These are phyloP conservation scores for Fistulinella prunicolor DNA, from an alignment of 768 basidiomycete genomes.

Conservation along the genomic window DNA sequence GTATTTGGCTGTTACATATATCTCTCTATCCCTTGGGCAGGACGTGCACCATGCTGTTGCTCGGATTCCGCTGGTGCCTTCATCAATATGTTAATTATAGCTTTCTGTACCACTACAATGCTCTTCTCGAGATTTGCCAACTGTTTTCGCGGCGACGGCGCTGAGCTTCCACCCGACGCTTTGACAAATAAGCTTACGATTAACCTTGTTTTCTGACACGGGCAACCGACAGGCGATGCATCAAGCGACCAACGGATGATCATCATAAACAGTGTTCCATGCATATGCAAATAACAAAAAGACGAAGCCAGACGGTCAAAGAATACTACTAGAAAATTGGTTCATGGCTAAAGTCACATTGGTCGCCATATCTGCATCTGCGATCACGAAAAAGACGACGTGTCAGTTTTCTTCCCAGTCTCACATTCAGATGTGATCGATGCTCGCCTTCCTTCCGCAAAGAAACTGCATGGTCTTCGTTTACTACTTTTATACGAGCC, in stretches of 20 bases:
- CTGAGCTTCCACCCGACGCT: slow-evolving; percentile 1
- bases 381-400: slow-evolving; percentile 43
- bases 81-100: slow-evolving; percentile 35
- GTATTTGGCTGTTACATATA: slow-evolving; percentile 29
- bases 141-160: slow-evolving; percentile 10
- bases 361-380: slow-evolving; percentile 89
- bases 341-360: slow-evolving; percentile 82
- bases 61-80: slow-evolving; percentile 26
- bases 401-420: slow-evolving; percentile 35
- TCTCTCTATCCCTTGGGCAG: slow-evolving; percentile 28
- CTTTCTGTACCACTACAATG: slow-evolving; percentile 34
- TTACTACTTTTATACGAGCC: slow-evolving; percentile 74
- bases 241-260: slow-evolving; percentile 13
- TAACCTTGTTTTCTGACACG: slow-evolving; percentile 7
- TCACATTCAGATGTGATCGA: slow-evolving; percentile 38
- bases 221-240: slow-evolving; percentile 2
- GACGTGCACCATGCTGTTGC: slow-evolving; percentile 21
- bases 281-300: slow-evolving; percentile 14
- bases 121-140: slow-evolving; percentile 20
- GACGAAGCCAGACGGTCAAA: background rate
- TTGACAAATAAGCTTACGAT: slow-evolving; percentile 16
- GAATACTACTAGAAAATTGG: slow-evolving; percentile 30
- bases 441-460: slow-evolving; percentile 91
- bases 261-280: slow-evolving; percentile 13
- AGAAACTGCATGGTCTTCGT: slow-evolving; percentile 89